Evolutionary conservation across 2,329 filamentous ascomycete species (phyloP).

Genomic region (Biscogniauxia mediterranea): DNA sequence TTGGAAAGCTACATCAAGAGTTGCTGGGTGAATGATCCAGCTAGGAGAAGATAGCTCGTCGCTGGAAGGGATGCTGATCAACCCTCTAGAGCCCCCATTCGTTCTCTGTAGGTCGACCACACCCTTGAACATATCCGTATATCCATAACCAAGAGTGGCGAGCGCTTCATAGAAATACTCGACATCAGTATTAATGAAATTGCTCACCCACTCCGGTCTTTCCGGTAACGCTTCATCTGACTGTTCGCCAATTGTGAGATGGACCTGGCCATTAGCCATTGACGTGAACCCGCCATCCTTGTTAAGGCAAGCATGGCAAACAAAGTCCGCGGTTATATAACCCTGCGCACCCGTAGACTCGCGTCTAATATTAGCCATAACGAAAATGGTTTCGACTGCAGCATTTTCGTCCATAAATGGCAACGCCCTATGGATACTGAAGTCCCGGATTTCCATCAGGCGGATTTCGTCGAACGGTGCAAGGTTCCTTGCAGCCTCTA

Average conservation of each 20-base stretch:
- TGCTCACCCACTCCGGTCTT: slow-evolving; percentile 3
- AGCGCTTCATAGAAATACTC: slow-evolving; percentile 10
- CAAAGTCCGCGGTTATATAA: slow-evolving; percentile 5
- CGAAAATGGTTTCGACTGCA: slow-evolving; percentile 13
- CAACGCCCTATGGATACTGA: slow-evolving; percentile 6
- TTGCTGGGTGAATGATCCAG: slow-evolving; percentile 12
- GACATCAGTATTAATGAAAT: slow-evolving; percentile 7
- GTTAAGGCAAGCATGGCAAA: slow-evolving; percentile 6
- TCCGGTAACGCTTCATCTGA: neutral
- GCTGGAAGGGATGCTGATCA: slow-evolving; percentile 6
- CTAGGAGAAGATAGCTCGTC: slow-evolving; percentile 1
- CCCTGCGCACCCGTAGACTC: neutral
- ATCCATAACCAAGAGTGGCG: slow-evolving; percentile 13
- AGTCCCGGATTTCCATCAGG: slow-evolving; percentile 7
- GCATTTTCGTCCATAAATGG: slow-evolving; percentile 9
- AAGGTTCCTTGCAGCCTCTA: neutral
- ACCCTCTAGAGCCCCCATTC: slow-evolving; percentile 5
- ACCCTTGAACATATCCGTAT: slow-evolving; percentile 12
- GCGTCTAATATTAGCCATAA: slow-evolving; percentile 1
- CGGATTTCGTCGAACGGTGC: neutral
- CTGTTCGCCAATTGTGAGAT: slow-evolving; percentile 2
- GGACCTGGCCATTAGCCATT: slow-evolving; percentile 9
- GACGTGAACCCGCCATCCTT: slow-evolving; percentile 8
- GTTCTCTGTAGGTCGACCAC: slow-evolving; percentile 8
- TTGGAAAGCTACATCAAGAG: slow-evolving; percentile 20